Evolutionary conservation across 805 yeast species (phyloP).

Genomic region (Candida namnaoensis): DNA sequence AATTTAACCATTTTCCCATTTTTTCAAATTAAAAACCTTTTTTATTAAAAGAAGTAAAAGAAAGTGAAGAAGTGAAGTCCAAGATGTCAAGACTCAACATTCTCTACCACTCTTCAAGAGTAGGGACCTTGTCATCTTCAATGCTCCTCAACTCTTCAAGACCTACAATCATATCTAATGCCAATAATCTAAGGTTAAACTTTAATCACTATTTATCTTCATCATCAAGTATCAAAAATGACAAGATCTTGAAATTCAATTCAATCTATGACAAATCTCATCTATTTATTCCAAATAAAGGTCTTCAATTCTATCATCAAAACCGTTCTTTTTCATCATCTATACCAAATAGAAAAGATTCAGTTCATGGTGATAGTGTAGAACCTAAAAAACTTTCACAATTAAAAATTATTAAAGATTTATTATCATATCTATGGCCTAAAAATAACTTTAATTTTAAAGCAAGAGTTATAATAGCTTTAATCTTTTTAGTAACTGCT

Average conservation of each 20-base stretch:
- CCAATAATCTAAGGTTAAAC: too few species aligned
- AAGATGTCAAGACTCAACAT: too few species aligned
- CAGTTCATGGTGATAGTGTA: not conserved
- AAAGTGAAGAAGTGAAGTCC: too few species aligned
- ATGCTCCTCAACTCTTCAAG: too few species aligned
- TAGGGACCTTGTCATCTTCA: too few species aligned
- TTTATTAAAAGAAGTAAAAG: too few species aligned
- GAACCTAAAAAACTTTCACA: constrained; percentile 24
- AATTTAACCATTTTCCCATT: too few species aligned
- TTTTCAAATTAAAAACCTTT: too few species aligned
- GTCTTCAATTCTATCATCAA: not conserved
- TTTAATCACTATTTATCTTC: not conserved
- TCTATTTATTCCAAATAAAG: not conserved
- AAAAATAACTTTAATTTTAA: constrained; percentile 57
- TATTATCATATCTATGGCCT: constrained; percentile 77
- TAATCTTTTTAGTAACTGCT: constrained; percentile 65
- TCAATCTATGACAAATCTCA: not conserved
- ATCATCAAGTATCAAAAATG: not conserved
- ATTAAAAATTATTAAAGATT: constrained; percentile 47
- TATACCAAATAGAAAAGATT: not conserved
- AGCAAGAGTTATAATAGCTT: constrained; percentile 67
- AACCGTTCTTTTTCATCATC: not conserved
- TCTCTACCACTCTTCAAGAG: too few species aligned
- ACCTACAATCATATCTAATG: too few species aligned
- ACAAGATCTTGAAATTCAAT: too few species aligned